Evolutionary conservation across 148 eudicot genomes (phyloP), one percentile per base, ranked within the genome.

Genomic region (Vaccinium vitisidaea): DNA sequence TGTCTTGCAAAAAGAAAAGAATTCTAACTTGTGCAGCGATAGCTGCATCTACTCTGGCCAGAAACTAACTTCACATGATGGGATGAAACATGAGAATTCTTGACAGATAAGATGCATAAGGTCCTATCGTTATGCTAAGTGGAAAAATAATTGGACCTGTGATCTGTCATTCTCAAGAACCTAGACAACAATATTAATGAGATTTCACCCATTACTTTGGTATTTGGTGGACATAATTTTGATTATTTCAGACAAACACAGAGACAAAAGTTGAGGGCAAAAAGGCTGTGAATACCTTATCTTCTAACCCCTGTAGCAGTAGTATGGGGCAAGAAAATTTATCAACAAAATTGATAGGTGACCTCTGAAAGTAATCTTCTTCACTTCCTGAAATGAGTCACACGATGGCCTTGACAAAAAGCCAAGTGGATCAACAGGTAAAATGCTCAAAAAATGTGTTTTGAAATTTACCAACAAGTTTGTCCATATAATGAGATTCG

Each of bases 281-380:
- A 23, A 50, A 53, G 70, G 59, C 32, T 30, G 25, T 11, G 58
- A 55, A 67, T 90, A 93, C 98, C 94, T 90, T 93, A 91, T 96
- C 98, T 36, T 94, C 98, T 84, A 94, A 86, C 81, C 99, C 99
- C 90, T 96, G 99, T 84, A 96, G 94, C 75, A 94, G 88, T 83
- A 96, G 89, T 81, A 94, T 92, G 46, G 99, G 99, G 82, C 99
- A 93, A 81, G 98, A 96, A 88, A 96, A 94, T 59, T 88, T 87
- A 83, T 92, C 94, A 81, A 90, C 97, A 88, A 87, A 91, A 89
- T 96, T 94, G 91, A 94, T 93, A 65, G 99, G 99, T 12, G 95
- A 91, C 84, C 94, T 90, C 86, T 94, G 95, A 88, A 81, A 84
- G 87, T 88, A 94, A 39, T 88, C 94, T 76, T 87, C 87, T 84